Base-by-base conservation (phyloP, 2,329 filamentous ascomycete genomes). In the Teratosphaeria destructans region DNA sequence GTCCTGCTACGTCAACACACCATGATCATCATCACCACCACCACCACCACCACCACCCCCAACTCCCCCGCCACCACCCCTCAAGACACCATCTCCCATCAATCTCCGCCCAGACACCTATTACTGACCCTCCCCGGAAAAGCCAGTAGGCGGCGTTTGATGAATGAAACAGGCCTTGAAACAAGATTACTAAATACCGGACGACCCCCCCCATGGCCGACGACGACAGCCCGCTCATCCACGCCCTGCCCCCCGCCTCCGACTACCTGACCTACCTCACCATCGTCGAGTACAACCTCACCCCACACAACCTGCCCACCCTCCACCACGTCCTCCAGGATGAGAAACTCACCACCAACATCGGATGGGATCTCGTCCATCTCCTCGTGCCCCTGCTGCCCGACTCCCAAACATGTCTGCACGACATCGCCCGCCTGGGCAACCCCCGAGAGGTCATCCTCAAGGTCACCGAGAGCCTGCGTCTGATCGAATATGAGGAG, bases 281-380 rank as follows among this genome's bases (percentile, higher is more conserved):
- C 59, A 85, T 92, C 63, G 77, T 93, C 68, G 87, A 90, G 72
- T 84, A 88, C 73, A 86, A 88, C 65, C 78, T 91, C 54, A 84
- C 81, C 5, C 79, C 83, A 19, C 84, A 86, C 61, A 79, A 86
- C 61, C 77, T 93, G 52, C 85, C 87, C 1, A 76, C 82, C 3
- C 78, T 93, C 54, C 82, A 90, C 65, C 79, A 86, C 26, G 83
- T 89, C 39, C 78, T 90, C 19, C 83, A 88, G 71, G 84, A 89
- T 78, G 77, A 79, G 10, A 78, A 82, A 60, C 77, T 92, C 59
- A 89, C 88, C 2, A 82, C 82, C 61, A 87, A 90, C 59, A 91
- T 93, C 67, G 89, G 89, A 56, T 94, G 89, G 89, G 89, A 94
- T 71, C 76, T 93, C 57, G 86, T 94, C 26, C 86, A 88, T 69